phyloP scores from a whole-genome alignment of 2,329 filamentous ascomycete genomes.

The Talaromyces sp. region DNA sequence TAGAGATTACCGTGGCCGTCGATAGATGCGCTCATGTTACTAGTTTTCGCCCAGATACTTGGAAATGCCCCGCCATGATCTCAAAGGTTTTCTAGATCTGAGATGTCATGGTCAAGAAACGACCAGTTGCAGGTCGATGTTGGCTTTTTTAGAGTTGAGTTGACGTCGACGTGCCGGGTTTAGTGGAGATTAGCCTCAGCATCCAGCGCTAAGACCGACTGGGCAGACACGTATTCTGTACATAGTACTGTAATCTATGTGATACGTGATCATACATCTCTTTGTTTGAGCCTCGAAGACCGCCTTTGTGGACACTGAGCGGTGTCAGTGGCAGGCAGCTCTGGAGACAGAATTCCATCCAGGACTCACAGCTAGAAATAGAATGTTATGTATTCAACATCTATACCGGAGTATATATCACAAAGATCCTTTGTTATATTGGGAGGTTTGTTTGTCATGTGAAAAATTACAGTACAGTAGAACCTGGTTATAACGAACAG shows the following conservation, averaged over 20 bases:
- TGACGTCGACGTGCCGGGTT: conserved; percentile 1
- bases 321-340: neutral
- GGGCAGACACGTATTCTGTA: neutral
- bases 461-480: neutral
- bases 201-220: neutral
- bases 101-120: neutral
- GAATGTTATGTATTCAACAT: neutral
- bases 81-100: neutral
- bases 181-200: conserved; percentile 4
- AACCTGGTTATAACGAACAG: too few relatives aligned
- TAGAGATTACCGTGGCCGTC: too few relatives aligned
- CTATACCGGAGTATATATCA: too few relatives aligned
- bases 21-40: neutral
- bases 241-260: neutral
- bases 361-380: neutral
- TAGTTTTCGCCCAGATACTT: neutral
- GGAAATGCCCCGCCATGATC: neutral
- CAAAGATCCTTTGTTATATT: neutral
- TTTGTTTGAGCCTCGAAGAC: neutral
- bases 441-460: neutral
- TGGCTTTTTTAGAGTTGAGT: conserved; percentile 8
- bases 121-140: neutral
- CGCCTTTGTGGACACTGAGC: neutral
- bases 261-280: neutral
- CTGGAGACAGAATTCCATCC: neutral